Conservation (phyloP, 371 early-diverging fungal genomes). For the Syncephalastrum sp. region DNA sequence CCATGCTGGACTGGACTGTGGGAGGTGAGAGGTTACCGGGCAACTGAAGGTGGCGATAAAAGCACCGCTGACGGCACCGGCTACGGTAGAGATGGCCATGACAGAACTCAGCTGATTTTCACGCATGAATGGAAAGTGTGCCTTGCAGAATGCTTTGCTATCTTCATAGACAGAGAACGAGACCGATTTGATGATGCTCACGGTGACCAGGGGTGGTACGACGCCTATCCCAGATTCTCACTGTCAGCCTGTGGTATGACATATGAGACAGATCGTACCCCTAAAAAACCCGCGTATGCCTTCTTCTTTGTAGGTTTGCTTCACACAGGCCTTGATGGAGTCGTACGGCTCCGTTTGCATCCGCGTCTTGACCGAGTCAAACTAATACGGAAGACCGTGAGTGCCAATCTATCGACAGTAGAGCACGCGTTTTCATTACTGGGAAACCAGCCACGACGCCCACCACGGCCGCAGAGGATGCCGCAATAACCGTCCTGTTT, state of each 20-base stretch:
- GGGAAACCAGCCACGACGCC: slow-evolving; percentile 65
- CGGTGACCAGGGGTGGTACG: slow-evolving; percentile 72
- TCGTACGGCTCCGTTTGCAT: slow-evolving; percentile 79
- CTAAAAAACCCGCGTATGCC: slow-evolving; percentile 75
- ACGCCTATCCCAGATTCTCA: slow-evolving; percentile 45
- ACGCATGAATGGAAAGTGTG: slow-evolving; percentile 21
- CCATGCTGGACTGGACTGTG: too few species aligned
- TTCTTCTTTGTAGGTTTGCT: slow-evolving; percentile 67
- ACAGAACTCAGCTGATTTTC: slow-evolving; percentile 40
- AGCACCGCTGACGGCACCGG: slow-evolving; percentile 66
- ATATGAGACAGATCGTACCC: slow-evolving; percentile 27
- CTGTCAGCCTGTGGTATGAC: background rate
- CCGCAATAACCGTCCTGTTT: slow-evolving; percentile 60
- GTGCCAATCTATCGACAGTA: background rate
- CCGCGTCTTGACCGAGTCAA: slow-evolving; percentile 80
- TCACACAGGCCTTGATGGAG: slow-evolving; percentile 67
- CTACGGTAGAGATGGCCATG: slow-evolving; percentile 53
- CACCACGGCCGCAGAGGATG: slow-evolving; percentile 61
- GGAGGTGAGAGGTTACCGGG: slow-evolving; percentile 31
- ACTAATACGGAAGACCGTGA: slow-evolving; percentile 21
- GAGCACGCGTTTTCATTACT: slow-evolving; percentile 15
- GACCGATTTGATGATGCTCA: slow-evolving; percentile 74
- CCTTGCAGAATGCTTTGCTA: slow-evolving; percentile 34
- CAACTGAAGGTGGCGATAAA: slow-evolving; percentile 69
- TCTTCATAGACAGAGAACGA: slow-evolving; percentile 77